Evolutionary conservation across 306 rosid genomes (phyloP).

Genomic region (Luffa acutangula): DNA sequence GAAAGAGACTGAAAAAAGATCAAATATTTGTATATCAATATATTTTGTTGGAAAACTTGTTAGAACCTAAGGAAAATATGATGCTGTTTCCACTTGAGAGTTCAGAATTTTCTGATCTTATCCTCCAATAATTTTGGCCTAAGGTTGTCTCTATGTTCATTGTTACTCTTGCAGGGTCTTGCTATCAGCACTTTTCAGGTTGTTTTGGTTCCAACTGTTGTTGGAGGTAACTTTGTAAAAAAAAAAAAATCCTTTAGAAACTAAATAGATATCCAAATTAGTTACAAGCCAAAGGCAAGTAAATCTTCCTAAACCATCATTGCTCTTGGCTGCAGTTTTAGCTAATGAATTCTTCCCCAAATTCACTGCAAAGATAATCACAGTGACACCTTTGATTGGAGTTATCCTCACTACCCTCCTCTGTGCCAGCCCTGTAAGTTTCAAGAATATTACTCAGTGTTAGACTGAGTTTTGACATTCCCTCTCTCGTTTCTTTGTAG

Average conservation of each 20-base stretch:
- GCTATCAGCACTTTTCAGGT: slow-evolving; percentile 95
- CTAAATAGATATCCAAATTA: background rate
- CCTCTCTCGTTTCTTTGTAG: background rate
- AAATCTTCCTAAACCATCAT: background rate
- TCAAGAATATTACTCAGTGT: background rate
- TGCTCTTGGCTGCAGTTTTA: slow-evolving; percentile 54
- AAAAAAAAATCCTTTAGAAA: slow-evolving; percentile 6
- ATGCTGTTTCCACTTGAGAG: background rate
- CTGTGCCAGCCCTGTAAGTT: slow-evolving; percentile 88
- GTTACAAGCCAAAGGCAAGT: background rate
- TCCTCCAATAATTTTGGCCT: background rate
- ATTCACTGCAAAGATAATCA: slow-evolving; percentile 75
- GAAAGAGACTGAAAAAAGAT: background rate
- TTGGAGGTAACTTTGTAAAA: slow-evolving; percentile 63
- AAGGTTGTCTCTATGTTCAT: slow-evolving; percentile 2
- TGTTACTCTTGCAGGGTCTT: slow-evolving; percentile 49
- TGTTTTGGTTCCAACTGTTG: slow-evolving; percentile 74
- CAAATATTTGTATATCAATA: background rate
- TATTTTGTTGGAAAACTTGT: no score
- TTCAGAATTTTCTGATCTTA: background rate
- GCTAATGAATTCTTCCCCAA: slow-evolving; percentile 90
- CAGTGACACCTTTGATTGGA: slow-evolving; percentile 71
- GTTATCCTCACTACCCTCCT: slow-evolving; percentile 85
- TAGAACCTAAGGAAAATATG: no score
- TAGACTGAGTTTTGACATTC: background rate